Percentiles rank a stretch among this genome's conserved stretches.
Evolutionary conservation across 192 early-diverging fungal species (phyloP).

Genomic region (Kappamyces sp.): DNA sequence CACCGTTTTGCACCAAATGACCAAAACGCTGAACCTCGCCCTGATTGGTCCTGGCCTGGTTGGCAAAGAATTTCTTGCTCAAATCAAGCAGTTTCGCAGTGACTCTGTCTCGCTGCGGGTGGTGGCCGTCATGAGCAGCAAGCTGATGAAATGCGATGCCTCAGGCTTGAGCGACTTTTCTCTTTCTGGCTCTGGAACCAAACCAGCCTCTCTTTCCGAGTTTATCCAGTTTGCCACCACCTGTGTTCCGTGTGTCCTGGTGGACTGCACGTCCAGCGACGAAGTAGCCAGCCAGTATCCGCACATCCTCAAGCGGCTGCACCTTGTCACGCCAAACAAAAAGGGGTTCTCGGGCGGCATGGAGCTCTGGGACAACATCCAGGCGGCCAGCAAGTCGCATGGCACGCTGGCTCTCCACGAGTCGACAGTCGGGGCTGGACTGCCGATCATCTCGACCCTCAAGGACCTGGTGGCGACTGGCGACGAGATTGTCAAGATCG

Average conservation of each 20-base stretch:
- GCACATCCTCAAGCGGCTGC: conserved; percentile 69
- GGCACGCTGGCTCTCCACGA: conserved; percentile 80
- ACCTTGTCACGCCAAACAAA: conserved; percentile 97
- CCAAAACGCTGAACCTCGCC: conserved; percentile 49
- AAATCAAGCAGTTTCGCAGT: conserved; percentile 46
- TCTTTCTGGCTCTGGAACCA: background rate
- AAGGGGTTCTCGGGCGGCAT: conserved; percentile 83
- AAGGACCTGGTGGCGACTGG: conserved; percentile 86
- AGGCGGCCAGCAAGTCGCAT: conserved; percentile 20
- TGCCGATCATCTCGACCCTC: conserved; percentile 89
- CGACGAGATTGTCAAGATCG: conserved; percentile 86
- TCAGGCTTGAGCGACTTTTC: conserved; percentile 4
- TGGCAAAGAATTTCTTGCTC: conserved; percentile 80
- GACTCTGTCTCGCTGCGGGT: background rate
- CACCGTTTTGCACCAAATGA: no score
- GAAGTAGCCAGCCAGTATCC: conserved; percentile 77
- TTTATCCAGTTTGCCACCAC: conserved; percentile 21
- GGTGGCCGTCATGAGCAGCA: background rate
- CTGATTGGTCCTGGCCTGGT: conserved; percentile 94
- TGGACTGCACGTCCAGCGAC: conserved; percentile 90
- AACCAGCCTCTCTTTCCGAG: conserved; percentile 10
- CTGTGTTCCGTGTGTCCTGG: conserved; percentile 58
- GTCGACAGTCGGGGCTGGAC: conserved; percentile 91
- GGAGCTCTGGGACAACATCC: conserved; percentile 69
- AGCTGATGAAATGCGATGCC: background rate